Evolutionary conservation across 139 green algal species (phyloP).

Genomic region (Yamagishiella unicocca): DNA sequence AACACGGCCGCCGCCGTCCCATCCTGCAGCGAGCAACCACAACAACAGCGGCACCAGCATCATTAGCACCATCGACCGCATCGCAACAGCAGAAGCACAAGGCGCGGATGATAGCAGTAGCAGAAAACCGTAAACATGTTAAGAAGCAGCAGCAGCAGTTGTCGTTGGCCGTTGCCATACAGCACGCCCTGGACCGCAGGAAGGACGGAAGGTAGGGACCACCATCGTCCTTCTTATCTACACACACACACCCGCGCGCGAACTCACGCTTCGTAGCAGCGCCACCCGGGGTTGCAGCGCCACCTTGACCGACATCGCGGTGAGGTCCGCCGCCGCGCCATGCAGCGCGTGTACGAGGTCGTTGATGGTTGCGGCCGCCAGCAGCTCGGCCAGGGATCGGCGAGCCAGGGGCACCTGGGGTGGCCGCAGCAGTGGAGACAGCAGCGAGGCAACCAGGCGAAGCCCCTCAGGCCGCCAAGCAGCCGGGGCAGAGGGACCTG

Average conservation of each 20-base stretch:
- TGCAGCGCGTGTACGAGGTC: background rate
- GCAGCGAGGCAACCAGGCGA: background rate
- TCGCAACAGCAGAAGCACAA: no score
- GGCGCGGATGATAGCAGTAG: no score
- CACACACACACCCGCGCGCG: background rate
- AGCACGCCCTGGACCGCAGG: no score
- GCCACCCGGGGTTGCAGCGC: constrained; percentile 19
- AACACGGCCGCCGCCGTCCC: constrained; percentile 13
- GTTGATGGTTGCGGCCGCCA: constrained; percentile 11
- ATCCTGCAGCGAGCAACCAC: constrained; percentile 4
- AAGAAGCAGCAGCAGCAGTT: background rate
- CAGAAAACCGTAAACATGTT: background rate
- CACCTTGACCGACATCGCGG: background rate
- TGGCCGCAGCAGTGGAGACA: constrained; percentile 9
- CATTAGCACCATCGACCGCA: no score
- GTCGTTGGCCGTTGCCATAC: no score
- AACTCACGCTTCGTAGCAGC: constrained; percentile 17
- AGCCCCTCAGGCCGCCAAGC: background rate
- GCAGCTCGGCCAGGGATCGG: constrained; percentile 17
- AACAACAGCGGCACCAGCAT: no score
- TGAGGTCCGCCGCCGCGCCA: constrained; percentile 4
- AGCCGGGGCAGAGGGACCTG: background rate
- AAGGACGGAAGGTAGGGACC: no score
- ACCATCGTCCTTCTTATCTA: no score
- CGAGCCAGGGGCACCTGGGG: constrained; percentile 31